Conservation (phyloP, 768 basidiomycete species). For the Termitomyces sp. region DNA sequence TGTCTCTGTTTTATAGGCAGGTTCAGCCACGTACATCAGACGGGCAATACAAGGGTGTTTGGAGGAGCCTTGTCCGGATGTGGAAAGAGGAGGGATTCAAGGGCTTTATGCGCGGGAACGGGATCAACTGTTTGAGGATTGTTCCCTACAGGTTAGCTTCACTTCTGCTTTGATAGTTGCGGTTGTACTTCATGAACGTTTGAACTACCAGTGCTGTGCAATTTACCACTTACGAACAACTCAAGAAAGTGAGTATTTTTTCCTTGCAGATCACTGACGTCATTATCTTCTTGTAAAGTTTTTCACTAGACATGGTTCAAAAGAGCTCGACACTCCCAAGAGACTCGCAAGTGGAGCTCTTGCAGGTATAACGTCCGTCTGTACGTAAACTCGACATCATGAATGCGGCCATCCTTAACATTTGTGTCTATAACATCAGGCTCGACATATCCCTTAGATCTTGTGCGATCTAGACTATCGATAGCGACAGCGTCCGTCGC, state of each 20-base stretch:
- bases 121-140: conserved; percentile 84
- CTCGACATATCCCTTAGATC: conserved; percentile 89
- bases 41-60: conserved; percentile 79
- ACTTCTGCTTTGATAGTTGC: neutral
- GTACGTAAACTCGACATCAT: conserved; percentile 44
- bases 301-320: conserved; percentile 66
- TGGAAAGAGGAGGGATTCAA: conserved; percentile 91
- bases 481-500: conserved; percentile 87
- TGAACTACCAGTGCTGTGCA: conserved; percentile 60
- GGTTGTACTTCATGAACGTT: neutral
- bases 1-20: conserved; percentile 51
- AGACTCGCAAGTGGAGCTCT: conserved; percentile 83
- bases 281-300: conserved; percentile 37
- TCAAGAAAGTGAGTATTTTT: conserved; percentile 64
- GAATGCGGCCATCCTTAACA: neutral
- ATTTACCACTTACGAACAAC: conserved; percentile 84
- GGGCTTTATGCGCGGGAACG: conserved; percentile 93
- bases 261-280: conserved; percentile 22
- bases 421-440: conserved; percentile 32
- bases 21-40: conserved; percentile 70
- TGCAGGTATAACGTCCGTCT: conserved; percentile 93
- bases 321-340: conserved; percentile 82
- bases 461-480: conserved; percentile 87
- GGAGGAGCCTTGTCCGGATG: conserved; percentile 80
- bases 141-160: conserved; percentile 71